Percentiles rank a stretch among this genome's conserved stretches.
Evolutionary conservation across 202 grass and related monocot genomes (phyloP).

Genomic region (Dendrocalamus latiflorus): DNA sequence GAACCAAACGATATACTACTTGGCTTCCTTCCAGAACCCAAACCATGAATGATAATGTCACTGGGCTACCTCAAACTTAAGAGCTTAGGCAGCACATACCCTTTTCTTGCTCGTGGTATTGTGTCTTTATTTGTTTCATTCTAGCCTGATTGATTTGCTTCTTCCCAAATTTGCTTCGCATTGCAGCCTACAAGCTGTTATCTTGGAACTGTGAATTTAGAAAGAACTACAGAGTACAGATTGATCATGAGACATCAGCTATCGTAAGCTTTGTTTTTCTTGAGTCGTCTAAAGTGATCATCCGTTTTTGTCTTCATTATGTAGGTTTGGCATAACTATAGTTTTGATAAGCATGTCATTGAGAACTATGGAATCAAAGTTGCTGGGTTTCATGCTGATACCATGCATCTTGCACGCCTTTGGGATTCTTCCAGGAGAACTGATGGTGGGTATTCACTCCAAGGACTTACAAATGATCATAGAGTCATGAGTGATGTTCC

Average conservation of each 20-base stretch:
- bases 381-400: conserved; percentile 87
- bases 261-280: conserved; percentile 15
- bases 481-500: conserved; percentile 57
- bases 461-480: conserved; percentile 62
- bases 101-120: neutral
- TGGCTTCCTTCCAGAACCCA: neutral
- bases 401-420: conserved; percentile 88
- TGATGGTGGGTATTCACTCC: conserved; percentile 83
- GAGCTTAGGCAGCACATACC: neutral
- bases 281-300: conserved; percentile 12
- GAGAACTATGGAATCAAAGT: conserved; percentile 77
- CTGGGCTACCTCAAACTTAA: neutral
- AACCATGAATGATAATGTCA: neutral
- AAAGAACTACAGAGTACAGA: neutral
- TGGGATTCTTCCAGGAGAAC: conserved; percentile 67
- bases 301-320: conserved; percentile 12
- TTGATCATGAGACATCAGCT: neutral
- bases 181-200: neutral
- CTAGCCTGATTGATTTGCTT: neutral
- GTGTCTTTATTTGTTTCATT: neutral
- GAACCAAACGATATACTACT: neutral
- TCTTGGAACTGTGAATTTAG: neutral
- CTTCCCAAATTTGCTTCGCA: neutral
- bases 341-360: conserved; percentile 74
- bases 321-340: conserved; percentile 97